Conservation (phyloP, 106 monocot species). For the Apostasia ramifera region DNA sequence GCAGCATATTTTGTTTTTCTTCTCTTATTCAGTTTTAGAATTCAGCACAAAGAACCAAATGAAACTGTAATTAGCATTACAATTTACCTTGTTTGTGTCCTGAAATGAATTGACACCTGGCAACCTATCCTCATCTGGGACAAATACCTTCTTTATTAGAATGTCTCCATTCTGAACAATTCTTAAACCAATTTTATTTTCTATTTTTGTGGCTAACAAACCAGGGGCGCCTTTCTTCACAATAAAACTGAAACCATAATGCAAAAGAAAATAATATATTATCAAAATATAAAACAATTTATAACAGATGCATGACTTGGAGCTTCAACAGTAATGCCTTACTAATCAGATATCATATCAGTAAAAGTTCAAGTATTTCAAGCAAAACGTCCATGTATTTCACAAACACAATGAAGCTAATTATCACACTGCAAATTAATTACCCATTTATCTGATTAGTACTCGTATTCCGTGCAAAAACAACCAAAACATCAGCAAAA, state of each 20-base stretch:
- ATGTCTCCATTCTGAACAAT: slow-evolving; percentile 89
- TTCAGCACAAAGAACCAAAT: neutral
- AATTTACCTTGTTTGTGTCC: slow-evolving; percentile 1
- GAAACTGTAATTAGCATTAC: neutral
- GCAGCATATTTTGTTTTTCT: neutral
- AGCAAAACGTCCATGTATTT: too few relatives aligned
- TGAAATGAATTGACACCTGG: slow-evolving; percentile 66
- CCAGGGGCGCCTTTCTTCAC: slow-evolving; percentile 72
- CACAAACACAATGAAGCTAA: neutral
- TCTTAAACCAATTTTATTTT: slow-evolving; percentile 78
- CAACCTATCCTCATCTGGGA: slow-evolving; percentile 71
- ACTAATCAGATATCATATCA: too few relatives aligned
- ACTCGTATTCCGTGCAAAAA: slow-evolving; percentile 73
- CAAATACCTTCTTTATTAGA: slow-evolving; percentile 60
- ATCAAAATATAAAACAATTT: neutral
- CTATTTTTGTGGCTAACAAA: slow-evolving; percentile 54
- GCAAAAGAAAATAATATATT: neutral
- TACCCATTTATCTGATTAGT: slow-evolving; percentile 95
- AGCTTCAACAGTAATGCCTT: too few relatives aligned
- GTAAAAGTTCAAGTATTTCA: too few relatives aligned
- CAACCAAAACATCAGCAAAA: slow-evolving; percentile 82
- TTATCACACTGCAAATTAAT: neutral
- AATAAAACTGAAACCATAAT: slow-evolving; percentile 33
- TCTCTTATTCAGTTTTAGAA: neutral
- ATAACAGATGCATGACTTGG: neutral